Evolutionary conservation across 768 basidiomycete genomes (phyloP).

Genomic region (Amanita brunnescens): DNA sequence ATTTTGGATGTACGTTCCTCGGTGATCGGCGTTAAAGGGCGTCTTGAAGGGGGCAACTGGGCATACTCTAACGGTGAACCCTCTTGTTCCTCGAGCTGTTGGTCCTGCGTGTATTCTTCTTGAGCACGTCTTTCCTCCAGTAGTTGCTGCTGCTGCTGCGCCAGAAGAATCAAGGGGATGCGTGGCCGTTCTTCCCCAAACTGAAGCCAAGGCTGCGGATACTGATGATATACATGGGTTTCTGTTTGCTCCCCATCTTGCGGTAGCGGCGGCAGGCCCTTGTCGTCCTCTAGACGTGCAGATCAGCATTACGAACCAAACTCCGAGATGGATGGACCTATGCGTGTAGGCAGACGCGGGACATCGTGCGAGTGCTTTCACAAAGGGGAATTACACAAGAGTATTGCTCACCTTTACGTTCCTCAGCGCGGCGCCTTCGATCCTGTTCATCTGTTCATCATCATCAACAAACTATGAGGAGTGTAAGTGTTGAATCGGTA

Average conservation of each 20-base stretch:
- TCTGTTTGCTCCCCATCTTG: not conserved
- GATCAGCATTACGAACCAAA: constrained; percentile 2
- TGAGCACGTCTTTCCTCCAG: constrained; percentile 8
- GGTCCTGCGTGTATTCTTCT: not conserved
- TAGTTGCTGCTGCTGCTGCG: constrained; percentile 51
- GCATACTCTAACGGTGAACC: not conserved
- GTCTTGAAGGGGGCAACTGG: constrained; percentile 12
- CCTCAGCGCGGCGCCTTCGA: constrained; percentile 49
- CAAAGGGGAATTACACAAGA: constrained; percentile 20
- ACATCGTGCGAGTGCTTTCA: constrained; percentile 12
- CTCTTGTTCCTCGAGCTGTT: not conserved
- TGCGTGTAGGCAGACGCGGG: constrained; percentile 34
- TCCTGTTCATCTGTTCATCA: constrained; percentile 55
- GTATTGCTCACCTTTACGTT: constrained; percentile 81
- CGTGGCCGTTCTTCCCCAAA: constrained; percentile 29
- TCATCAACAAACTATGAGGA: constrained; percentile 8
- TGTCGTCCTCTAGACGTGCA: constrained; percentile 10
- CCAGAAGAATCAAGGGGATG: constrained; percentile 51
- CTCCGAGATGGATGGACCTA: constrained; percentile 3
- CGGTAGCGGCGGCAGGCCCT: constrained; percentile 16
- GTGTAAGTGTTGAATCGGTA: constrained; percentile 26
- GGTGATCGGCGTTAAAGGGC: constrained; percentile 52
- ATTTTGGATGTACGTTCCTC: constrained; percentile 53
- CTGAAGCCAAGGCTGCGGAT: constrained; percentile 5
- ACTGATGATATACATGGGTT: not conserved